phyloP scores from a whole-genome alignment of 108 stramenopile species.

The Licmophora abbreviata region DNA sequence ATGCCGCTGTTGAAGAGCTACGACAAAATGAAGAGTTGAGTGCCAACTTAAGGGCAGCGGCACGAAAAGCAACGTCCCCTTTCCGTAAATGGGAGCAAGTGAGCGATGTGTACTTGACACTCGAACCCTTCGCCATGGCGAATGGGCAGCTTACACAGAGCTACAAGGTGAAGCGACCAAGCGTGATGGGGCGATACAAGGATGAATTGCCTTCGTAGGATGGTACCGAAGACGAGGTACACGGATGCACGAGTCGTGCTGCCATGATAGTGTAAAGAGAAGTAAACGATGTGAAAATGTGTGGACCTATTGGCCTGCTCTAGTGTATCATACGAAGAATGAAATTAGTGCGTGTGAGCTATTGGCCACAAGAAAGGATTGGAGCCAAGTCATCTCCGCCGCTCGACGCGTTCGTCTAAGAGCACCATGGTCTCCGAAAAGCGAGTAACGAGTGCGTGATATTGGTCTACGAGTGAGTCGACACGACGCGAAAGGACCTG shows the following conservation, averaged over 20 bases:
- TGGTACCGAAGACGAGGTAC: conserved; percentile 42
- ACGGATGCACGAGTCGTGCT: conserved; percentile 49
- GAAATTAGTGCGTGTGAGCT: too few species aligned
- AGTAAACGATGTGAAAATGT: conserved; percentile 19
- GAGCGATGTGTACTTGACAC: conserved; percentile 54
- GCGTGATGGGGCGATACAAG: conserved; percentile 66
- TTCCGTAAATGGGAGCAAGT: conserved; percentile 84
- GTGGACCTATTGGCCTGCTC: conserved; percentile 25
- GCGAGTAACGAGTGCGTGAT: too few species aligned
- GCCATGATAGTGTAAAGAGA: conserved; percentile 42
- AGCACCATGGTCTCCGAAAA: too few species aligned
- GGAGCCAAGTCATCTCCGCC: too few species aligned
- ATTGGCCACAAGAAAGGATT: too few species aligned
- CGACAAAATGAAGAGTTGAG: conserved; percentile 43
- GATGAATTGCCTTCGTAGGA: conserved; percentile 57
- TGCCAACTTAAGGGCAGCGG: conserved; percentile 29
- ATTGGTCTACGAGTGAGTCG: too few species aligned
- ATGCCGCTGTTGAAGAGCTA: conserved; percentile 38
- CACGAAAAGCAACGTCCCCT: conserved; percentile 41
- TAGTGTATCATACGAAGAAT: conserved; percentile 16
- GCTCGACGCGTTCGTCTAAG: too few species aligned
- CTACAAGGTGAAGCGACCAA: conserved; percentile 89
- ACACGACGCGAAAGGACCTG: too few species aligned
- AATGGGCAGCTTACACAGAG: conserved; percentile 93
- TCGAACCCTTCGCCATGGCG: conserved; percentile 92